Evolutionary conservation across 345 rosid species (phyloP), one percentile per base, ranked within the genome.

Genomic region (Camelina neglecta): DNA sequence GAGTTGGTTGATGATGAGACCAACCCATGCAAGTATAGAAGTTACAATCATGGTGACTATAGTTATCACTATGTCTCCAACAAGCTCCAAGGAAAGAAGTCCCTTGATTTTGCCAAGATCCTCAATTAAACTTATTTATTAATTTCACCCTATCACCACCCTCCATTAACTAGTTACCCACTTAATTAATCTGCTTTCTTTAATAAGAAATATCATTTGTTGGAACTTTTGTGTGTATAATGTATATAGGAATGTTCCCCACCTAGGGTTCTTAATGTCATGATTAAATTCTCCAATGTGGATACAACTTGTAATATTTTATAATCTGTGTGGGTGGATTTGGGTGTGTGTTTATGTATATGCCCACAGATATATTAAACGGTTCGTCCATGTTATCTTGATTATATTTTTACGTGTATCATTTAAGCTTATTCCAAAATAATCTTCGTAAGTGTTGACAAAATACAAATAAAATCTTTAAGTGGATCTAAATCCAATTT

Each of bases 1-100:
- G 95, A 89, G 69, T 44, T 94, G 73, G 87, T 90, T 83, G 89
- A 89, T 76, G 88, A 87, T 76, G 86, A 85, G 76, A 82, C 82
- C 73, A 92, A 85, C 75, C 96, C 93, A 81, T 85, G 90, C 92
- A 94, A 83, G 65, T 94, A 86, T 69, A 87, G 88, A 82, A 92
- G 85, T 44, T 94, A 87, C 81, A 87, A 81, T 81, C 98, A 92
- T 84, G 97, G 97, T 54, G 96, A 94, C 42, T 94, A 92, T 82
- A 92, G 87, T 73, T 84, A 86, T 75, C 95, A 94, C 85, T 94
- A 94, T 71, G 82, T 86, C 36, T 85, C 90, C 20, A 87, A 85
- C 89, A 90, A 86, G 89, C 80, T 94, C 51, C 89, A 90, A 78
- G 97, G 98, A 75, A 94, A 94, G 79, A 94, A 81, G 80, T 79